phyloP scores from a whole-genome alignment of 2,329 filamentous ascomycete species.

The Torrubiella hemipterigena region DNA sequence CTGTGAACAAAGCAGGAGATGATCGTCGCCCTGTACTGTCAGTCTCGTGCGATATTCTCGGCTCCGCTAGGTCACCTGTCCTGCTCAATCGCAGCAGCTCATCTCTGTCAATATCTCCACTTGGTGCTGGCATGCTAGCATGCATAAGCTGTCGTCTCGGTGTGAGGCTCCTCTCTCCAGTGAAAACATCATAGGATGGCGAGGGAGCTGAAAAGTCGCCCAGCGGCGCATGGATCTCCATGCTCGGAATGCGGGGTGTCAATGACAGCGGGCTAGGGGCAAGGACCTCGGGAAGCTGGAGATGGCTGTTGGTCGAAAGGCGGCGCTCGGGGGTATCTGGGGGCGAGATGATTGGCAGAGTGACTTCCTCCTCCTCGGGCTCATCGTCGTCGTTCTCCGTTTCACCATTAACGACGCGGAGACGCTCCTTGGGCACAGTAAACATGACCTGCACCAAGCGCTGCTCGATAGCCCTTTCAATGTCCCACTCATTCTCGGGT shows the following conservation, averaged over 20 bases:
- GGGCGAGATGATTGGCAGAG: too few relatives aligned
- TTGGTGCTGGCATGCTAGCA: too few relatives aligned
- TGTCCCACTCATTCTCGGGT: constrained; percentile 62
- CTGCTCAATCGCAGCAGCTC: constrained; percentile 6
- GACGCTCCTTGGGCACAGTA: constrained; percentile 74
- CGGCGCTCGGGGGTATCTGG: too few relatives aligned
- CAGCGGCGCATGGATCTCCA: too few relatives aligned
- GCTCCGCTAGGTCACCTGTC: constrained; percentile 7
- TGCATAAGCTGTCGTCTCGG: too few relatives aligned
- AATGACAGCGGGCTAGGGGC: too few relatives aligned
- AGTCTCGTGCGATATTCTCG: constrained; percentile 14
- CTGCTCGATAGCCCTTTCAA: constrained; percentile 60
- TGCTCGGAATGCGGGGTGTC: too few relatives aligned
- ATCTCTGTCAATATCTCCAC: constrained; percentile 3
- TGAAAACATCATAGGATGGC: too few relatives aligned
- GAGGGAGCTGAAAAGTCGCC: too few relatives aligned
- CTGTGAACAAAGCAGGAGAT: constrained; percentile 27
- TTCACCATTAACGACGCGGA: constrained; percentile 83
- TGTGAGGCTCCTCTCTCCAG: constrained; percentile 6
- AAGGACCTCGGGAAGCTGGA: too few relatives aligned
- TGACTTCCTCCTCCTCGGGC: constrained; percentile 9
- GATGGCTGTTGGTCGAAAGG: too few relatives aligned
- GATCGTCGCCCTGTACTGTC: constrained; percentile 17
- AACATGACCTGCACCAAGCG: constrained; percentile 78
- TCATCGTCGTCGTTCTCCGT: constrained; percentile 18